These are phyloP conservation scores for Cyclotella kingstonii DNA, from an alignment of 108 stramenopile species.

Conservation along the genomic window DNA sequence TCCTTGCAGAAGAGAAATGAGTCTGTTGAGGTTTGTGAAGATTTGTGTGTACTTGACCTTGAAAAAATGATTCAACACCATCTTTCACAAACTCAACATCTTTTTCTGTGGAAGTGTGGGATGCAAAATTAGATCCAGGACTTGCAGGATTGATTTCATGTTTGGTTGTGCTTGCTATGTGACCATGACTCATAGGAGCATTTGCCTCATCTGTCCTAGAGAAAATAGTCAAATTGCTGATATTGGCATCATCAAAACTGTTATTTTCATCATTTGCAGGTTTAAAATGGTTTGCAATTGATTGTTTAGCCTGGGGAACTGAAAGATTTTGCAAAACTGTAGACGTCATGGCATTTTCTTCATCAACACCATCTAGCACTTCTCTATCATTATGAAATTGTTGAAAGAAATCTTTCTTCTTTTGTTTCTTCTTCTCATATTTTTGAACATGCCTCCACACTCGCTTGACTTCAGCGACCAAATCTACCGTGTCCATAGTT, in stretches of 20 bases:
- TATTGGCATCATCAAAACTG: background rate
- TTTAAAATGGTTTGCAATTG: slow-evolving; percentile 13
- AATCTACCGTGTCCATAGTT: slow-evolving; percentile 38
- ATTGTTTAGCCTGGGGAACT: background rate
- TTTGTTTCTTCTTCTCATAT: slow-evolving; percentile 36
- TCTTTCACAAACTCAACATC: slow-evolving; percentile 30
- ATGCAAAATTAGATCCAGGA: slow-evolving; percentile 12
- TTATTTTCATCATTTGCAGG: background rate
- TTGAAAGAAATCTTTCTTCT: slow-evolving; percentile 1
- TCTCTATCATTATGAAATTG: slow-evolving; percentile 7
- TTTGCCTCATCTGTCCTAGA: background rate
- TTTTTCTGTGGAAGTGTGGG: slow-evolving; percentile 24
- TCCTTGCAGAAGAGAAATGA: background rate
- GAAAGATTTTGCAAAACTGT: too few relatives aligned
- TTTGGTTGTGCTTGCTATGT: background rate
- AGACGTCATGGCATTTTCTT: background rate
- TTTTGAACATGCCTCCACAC: slow-evolving; percentile 45
- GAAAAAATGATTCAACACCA: slow-evolving; percentile 25
- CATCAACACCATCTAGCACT: background rate
- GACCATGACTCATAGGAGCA: too few relatives aligned
- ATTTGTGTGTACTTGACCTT: slow-evolving; percentile 1
- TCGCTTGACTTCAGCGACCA: slow-evolving; percentile 40
- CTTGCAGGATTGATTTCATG: slow-evolving; percentile 4
- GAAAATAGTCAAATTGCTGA: slow-evolving; percentile 6
- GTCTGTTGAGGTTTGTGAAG: slow-evolving; percentile 2